phyloP scores from a whole-genome alignment of 2,329 filamentous ascomycete genomes.

The Massarina eburnea region DNA sequence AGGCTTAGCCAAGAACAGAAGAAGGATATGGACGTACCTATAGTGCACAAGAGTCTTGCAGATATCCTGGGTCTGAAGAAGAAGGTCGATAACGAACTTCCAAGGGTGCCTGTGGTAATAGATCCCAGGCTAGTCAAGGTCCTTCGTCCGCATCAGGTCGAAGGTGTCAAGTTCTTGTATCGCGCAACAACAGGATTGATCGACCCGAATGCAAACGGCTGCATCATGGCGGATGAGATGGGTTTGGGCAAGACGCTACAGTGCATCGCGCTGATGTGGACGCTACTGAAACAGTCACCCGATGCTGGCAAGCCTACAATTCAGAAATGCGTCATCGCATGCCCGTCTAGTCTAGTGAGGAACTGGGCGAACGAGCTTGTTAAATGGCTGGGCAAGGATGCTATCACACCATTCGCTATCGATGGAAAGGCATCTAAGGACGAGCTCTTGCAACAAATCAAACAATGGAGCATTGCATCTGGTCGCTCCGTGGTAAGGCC shows the following conservation, averaged over 20 bases:
- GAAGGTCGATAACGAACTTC: conserved; percentile 77
- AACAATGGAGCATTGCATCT: conserved; percentile 90
- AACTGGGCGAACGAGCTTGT: conserved; percentile 98
- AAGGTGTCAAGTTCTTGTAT: conserved; percentile 98
- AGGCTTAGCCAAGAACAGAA: conserved; percentile 51
- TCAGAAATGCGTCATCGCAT: conserved; percentile 95
- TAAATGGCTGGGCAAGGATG: conserved; percentile 94
- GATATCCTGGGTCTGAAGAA: conserved; percentile 96
- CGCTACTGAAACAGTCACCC: conserved; percentile 89
- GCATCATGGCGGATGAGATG: conserved; percentile 99
- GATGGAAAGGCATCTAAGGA: conserved; percentile 96
- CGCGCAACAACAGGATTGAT: conserved; percentile 93
- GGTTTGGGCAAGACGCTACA: conserved; percentile 95
- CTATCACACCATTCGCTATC: conserved; percentile 90
- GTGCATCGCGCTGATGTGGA: conserved; percentile 97
- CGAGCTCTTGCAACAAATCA: conserved; percentile 83
- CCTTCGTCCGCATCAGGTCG: conserved; percentile 92
- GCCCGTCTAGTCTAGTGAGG: conserved; percentile 90
- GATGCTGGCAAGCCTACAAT: conserved; percentile 93
- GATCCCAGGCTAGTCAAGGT: conserved; percentile 88
- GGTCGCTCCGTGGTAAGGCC: conserved; percentile 89
- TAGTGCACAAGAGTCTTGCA: conserved; percentile 91
- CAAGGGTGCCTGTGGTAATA: conserved; percentile 95
- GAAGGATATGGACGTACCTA: conserved; percentile 67
- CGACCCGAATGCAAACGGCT: conserved; percentile 89